These are phyloP conservation scores for Ambrosia artemisiifolia DNA, from an alignment of 129 eudicot genomes.

Conservation along the genomic window DNA sequence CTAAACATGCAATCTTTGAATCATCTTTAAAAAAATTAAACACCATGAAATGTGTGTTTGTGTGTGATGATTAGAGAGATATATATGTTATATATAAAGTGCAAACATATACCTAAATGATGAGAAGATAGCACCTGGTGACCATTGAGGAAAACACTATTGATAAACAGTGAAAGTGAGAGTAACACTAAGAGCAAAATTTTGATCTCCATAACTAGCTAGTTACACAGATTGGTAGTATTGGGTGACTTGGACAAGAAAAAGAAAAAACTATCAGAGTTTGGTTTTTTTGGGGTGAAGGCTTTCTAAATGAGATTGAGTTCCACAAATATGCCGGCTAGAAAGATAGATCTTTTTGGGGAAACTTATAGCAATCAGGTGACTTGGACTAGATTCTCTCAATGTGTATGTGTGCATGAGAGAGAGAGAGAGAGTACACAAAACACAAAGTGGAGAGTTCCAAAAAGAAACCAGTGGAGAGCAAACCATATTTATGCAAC, in stretches of 20 bases:
- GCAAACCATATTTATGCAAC: slow-evolving; percentile 19
- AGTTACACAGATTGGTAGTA: slow-evolving; percentile 11
- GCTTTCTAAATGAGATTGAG: too few species aligned
- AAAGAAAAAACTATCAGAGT: too few species aligned
- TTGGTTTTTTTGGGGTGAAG: too few species aligned
- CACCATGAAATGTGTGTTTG: slow-evolving; percentile 14
- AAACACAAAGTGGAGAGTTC: slow-evolving; percentile 58
- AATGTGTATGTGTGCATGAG: slow-evolving; percentile 3
- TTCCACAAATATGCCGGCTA: too few species aligned
- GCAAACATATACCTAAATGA: slow-evolving; percentile 30
- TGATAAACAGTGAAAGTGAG: slow-evolving; percentile 20
- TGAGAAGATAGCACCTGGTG: slow-evolving; percentile 21
- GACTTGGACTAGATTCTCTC: slow-evolving; percentile 18
- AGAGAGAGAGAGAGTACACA: slow-evolving; percentile 36
- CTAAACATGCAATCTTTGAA: background rate
- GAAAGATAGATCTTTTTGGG: slow-evolving; percentile 16
- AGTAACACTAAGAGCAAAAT: slow-evolving; percentile 15
- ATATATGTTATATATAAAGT: background rate
- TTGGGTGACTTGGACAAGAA: background rate
- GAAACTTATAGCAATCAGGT: slow-evolving; percentile 27
- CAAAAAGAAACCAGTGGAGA: slow-evolving; percentile 41
- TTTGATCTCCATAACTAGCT: slow-evolving; percentile 20
- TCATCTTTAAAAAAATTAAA: background rate
- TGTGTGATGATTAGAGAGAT: background rate
- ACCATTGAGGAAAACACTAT: slow-evolving; percentile 19